phyloP scores from a whole-genome alignment of 2,329 filamentous ascomycete genomes.

The Ophiostoma sp. region DNA sequence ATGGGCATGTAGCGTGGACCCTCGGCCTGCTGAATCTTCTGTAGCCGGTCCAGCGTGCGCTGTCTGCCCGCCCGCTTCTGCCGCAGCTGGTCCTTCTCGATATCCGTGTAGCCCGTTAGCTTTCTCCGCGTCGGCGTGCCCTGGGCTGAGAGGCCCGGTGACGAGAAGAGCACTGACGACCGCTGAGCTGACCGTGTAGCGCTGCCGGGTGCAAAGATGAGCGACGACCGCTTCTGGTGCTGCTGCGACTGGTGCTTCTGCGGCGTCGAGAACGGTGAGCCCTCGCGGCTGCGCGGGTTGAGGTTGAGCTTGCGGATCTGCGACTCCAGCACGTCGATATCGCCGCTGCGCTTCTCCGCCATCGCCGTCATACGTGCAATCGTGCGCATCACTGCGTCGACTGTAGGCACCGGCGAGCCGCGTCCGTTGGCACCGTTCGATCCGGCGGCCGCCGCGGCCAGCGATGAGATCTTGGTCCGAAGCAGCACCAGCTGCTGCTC shows the following conservation, averaged over 20 bases:
- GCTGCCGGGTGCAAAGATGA: conserved; percentile 37
- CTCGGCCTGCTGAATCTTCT: conserved; percentile 47
- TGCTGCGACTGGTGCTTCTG: conserved; percentile 41
- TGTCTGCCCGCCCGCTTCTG: conserved; percentile 49
- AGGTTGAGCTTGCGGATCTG: conserved; percentile 75
- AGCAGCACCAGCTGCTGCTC: conserved; percentile 80
- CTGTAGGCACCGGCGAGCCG: conserved; percentile 65
- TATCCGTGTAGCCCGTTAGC: conserved; percentile 59
- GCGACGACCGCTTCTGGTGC: conserved; percentile 39
- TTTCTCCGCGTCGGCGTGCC: conserved; percentile 59
- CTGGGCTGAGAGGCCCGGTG: conserved; percentile 35
- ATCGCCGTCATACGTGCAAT: conserved; percentile 90
- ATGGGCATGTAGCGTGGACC: conserved; percentile 32
- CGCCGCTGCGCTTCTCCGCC: conserved; percentile 86
- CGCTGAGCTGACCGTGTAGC: conserved; percentile 43
- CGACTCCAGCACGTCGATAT: conserved; percentile 85
- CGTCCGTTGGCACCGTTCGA: conserved; percentile 47
- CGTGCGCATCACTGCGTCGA: conserved; percentile 88
- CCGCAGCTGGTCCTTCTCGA: conserved; percentile 59
- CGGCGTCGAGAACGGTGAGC: conserved; percentile 45
- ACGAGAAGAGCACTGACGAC: conserved; percentile 42
- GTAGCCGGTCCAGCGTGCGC: conserved; percentile 31
- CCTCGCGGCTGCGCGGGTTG: conserved; percentile 44
- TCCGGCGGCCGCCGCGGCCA: conserved; percentile 52
- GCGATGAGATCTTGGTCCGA: conserved; percentile 70